Conservation (phyloP, 768 basidiomycete genomes). For the Coprinopsis strossmayeri region DNA sequence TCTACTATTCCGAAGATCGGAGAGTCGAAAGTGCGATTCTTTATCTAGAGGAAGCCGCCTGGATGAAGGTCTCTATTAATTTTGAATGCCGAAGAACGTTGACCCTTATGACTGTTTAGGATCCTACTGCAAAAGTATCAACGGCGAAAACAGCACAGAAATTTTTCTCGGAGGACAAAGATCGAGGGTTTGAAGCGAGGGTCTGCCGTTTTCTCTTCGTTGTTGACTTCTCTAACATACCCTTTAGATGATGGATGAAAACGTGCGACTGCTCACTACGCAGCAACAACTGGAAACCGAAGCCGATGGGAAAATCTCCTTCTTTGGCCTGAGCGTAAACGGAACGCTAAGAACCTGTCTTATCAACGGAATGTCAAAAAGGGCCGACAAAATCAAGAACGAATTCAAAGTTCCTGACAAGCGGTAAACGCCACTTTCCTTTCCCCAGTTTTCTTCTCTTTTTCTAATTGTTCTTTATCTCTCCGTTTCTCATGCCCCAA, state of each 20-base stretch:
- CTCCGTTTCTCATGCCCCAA: slow-evolving; percentile 22
- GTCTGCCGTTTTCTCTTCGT: slow-evolving; percentile 26
- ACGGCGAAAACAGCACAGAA: slow-evolving; percentile 82
- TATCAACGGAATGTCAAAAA: slow-evolving; percentile 73
- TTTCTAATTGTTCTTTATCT: not conserved
- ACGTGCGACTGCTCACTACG: slow-evolving; percentile 58
- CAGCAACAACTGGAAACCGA: slow-evolving; percentile 92
- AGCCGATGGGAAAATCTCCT: slow-evolving; percentile 63
- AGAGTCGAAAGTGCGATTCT: slow-evolving; percentile 90
- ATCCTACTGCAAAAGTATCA: slow-evolving; percentile 61
- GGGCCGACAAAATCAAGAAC: slow-evolving; percentile 80
- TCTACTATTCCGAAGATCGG: slow-evolving; percentile 96
- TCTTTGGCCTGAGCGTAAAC: slow-evolving; percentile 82
- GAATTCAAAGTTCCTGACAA: slow-evolving; percentile 97
- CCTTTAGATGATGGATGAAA: slow-evolving; percentile 87
- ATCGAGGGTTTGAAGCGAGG: slow-evolving; percentile 85
- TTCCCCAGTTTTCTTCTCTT: not conserved
- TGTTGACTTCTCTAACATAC: not conserved
- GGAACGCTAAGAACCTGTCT: slow-evolving; percentile 80
- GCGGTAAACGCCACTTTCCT: slow-evolving; percentile 40
- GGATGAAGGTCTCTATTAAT: slow-evolving; percentile 43
- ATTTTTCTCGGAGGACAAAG: slow-evolving; percentile 94
- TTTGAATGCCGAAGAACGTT: not conserved
- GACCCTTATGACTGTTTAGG: slow-evolving; percentile 35
- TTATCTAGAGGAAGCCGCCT: slow-evolving; percentile 74